Base-by-base conservation (phyloP, 2,329 filamentous ascomycete genomes). In the Neurospora sp. region DNA sequence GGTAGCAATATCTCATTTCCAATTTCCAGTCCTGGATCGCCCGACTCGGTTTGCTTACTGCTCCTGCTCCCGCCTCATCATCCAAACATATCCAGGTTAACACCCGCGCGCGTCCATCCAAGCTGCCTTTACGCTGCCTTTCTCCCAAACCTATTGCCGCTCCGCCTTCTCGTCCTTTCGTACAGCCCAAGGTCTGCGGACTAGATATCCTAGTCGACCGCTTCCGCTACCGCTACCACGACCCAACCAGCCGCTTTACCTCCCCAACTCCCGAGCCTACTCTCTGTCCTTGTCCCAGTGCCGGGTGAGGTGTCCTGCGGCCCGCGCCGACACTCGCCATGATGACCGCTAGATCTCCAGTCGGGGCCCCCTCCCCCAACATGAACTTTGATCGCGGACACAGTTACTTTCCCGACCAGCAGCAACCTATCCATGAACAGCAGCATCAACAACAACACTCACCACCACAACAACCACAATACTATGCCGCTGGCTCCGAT, bases 361-460 rank as follows among this genome's bases (percentile, higher is more conserved):
- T 71, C 68, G 67, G 70, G 66, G 68, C 74, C 40, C 33, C 73
- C 46, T 70, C 73, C 43, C 69, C 73, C n/a, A 73, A 72, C 13
- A 23, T 70, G 66, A 71, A 70, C 52, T 67, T 68, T 62, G 73
- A 73, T n/a, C 72, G 72, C 38, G 72, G 70, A 11, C 68, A 74
- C 42, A 74, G 74, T 71, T 79, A 80, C 72, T 78, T 78, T 19
- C 68, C 75, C 39, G 39, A 28, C 23, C 74, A 74, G 17, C 72
- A 73, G 68, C 73, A 72, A 38, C 70, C 68, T 52, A 67, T 75
- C 67, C 74, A 79, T 38, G 73, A 73, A 58, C 75, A 73, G 17
- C 71, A 70, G 28, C 69, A 72, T 28, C 28, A 28, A 67, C 73
- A 73, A 23, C 42, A 46, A n/a, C n/a, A 46, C 42, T 17, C n/a